A percentile compares a stretch with the other conserved stretches of the same genome.
Evolutionary conservation across 495 filamentous ascomycete genomes (phyloP).

Genomic region (Geopyxis carbonaria): DNA sequence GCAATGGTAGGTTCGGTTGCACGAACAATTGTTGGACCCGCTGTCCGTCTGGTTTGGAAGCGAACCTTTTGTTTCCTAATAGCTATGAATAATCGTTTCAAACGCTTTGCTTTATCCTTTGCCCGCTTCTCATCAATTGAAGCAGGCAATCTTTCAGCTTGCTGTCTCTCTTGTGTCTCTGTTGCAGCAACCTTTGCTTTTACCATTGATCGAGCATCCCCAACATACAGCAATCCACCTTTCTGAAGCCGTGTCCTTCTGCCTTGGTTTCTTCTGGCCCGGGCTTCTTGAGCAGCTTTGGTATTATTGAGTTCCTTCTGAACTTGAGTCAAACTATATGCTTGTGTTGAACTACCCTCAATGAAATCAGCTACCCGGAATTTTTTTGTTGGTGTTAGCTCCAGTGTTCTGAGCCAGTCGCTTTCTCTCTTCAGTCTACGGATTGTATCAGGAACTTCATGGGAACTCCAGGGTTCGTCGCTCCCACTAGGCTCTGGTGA

Average conservation of each 20-base stretch:
- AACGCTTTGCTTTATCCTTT: no score
- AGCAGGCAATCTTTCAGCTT: no score
- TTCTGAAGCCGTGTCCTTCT: background rate
- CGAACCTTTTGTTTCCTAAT: no score
- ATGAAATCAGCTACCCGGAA: background rate
- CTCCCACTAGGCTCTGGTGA: no score
- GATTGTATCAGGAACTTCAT: background rate
- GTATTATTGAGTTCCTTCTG: background rate
- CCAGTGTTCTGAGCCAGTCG: no score
- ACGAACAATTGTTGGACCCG: no score
- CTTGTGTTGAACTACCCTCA: background rate
- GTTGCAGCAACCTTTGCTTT: background rate
- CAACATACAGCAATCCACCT: conserved; percentile 1
- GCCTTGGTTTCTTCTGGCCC: background rate
- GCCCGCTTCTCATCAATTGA: no score
- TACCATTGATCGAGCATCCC: background rate
- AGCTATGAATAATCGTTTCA: no score
- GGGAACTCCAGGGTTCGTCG: background rate
- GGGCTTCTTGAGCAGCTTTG: conserved; percentile 1
- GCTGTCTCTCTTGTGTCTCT: no score
- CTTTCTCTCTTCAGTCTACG: background rate
- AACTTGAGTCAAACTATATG: background rate
- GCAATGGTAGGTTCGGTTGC: no score
- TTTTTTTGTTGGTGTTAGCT: background rate
- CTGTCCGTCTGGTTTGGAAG: no score